Evolutionary conservation across 768 basidiomycete species (phyloP).

Genomic region (Fibroporia radiculosa): DNA sequence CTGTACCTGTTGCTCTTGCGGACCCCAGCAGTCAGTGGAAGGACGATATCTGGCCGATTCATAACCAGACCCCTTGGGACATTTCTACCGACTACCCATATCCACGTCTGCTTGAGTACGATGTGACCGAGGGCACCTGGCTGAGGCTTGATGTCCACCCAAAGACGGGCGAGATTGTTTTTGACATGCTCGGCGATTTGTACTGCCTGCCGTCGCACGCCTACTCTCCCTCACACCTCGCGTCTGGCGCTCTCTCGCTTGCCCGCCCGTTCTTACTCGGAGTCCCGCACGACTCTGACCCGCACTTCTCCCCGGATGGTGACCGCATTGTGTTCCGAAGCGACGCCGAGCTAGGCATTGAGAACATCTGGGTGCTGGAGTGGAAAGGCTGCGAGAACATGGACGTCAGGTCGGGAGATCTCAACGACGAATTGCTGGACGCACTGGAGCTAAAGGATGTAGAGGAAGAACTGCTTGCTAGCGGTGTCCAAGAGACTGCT

Average conservation of each 20-base stretch:
- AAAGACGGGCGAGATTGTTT: constrained; percentile 61
- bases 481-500: constrained; percentile 43
- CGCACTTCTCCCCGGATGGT: constrained; percentile 64
- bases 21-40: constrained; percentile 29
- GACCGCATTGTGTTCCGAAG: constrained; percentile 61
- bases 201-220: constrained; percentile 54
- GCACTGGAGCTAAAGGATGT: constrained; percentile 29
- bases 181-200: constrained; percentile 69
- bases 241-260: constrained; percentile 19
- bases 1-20: not conserved
- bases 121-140: constrained; percentile 72
- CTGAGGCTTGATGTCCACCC: constrained; percentile 67
- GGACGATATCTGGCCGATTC: constrained; percentile 57
- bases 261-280: constrained; percentile 59
- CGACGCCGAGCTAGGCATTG: constrained; percentile 64
- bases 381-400: constrained; percentile 63
- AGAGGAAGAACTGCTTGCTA: constrained; percentile 41
- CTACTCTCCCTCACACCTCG: constrained; percentile 25
- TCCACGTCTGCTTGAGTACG: constrained; percentile 57
- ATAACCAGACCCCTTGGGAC: constrained; percentile 53
- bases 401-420: constrained; percentile 35
- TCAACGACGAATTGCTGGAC: constrained; percentile 24
- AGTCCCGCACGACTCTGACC: constrained; percentile 64
- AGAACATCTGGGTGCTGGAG: constrained; percentile 65
- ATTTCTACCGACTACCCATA: constrained; percentile 71